Evolutionary conservation across 768 basidiomycete genomes (phyloP), one percentile per base, ranked within the genome.

Genomic region (Collybiopsis luxurians): DNA sequence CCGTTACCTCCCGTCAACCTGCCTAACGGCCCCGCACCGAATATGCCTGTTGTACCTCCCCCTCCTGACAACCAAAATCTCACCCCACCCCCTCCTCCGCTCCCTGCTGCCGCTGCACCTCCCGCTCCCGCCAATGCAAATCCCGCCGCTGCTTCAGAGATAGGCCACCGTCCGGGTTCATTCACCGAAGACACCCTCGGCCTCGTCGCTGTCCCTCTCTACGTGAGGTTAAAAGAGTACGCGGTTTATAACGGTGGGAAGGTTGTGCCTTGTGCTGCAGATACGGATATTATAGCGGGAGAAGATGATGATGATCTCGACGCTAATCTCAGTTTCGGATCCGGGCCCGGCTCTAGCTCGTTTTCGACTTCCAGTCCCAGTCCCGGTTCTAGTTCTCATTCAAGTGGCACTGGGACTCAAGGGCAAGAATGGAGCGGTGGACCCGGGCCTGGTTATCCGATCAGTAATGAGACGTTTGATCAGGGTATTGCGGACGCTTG

Each of bases 211-310:
- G 70, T 75, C 23, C 86, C 86, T 3, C 60, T 87, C 36, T 87
- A 79, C 64, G 75, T 89, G 71, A 76, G 83, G 11, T 68, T 89
- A 24, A 68, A 71, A 42, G 88, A 90, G 64, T 81, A 81, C 40
- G 77, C 80, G 17, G 19, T 45, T 11, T 58, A 53, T 40, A 4
- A 40, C 15, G 48, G 39, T 21, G 39, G 34, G 27, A 46, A 11
- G 11, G n/a, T 46, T 17, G 26, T 39, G n/a, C 55, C 55, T 6
- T 56, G 45, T 56, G 55, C 44, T 27, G 24, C 24, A 24, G 36
- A 46, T 19, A 30, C 36, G 2, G 46, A 42, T n/a, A n/a, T n/a
- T n/a, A n/a, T n/a, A n/a, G n/a, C n/a, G 9, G 27, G 19, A 4
- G 38, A 17, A 7, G 52, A 58, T 31, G 50, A 34, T 2, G 49